Percentiles rank a stretch among this genome's conserved stretches.
phyloP scores from a whole-genome alignment of 192 early-diverging fungal genomes.

The Dimargaris verticillata region DNA sequence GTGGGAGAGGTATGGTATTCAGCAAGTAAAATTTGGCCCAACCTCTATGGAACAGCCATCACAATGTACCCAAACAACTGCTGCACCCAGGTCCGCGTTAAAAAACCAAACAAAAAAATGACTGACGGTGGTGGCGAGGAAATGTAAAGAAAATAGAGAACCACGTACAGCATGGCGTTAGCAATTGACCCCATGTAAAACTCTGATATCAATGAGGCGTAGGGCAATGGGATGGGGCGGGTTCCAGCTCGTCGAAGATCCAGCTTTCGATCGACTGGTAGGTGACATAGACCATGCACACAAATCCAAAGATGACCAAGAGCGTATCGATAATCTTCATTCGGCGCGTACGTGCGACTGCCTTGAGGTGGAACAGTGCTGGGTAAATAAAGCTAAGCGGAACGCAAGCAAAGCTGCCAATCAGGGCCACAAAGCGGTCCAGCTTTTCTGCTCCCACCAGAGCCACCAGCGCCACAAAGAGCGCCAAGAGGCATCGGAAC shows the following conservation, averaged over 20 bases:
- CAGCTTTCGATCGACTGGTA: slow-evolving; percentile 44
- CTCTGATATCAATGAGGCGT: not conserved
- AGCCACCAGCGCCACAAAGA: slow-evolving; percentile 52
- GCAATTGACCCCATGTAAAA: too few species aligned
- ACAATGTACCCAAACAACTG: too few species aligned
- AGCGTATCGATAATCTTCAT: slow-evolving; percentile 36
- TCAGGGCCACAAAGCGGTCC: slow-evolving; percentile 68
- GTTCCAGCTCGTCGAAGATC: slow-evolving; percentile 11
- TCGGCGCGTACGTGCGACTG: slow-evolving; percentile 31
- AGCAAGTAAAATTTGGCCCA: too few species aligned
- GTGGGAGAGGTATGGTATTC: too few species aligned
- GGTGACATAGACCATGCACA: slow-evolving; percentile 69
- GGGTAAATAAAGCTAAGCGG: slow-evolving; percentile 77
- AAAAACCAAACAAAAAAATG: too few species aligned
- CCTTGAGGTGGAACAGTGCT: slow-evolving; percentile 61
- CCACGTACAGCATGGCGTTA: too few species aligned
- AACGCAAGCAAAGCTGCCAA: slow-evolving; percentile 60
- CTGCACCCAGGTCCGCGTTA: too few species aligned
- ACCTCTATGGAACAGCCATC: too few species aligned
- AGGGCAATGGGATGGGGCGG: slow-evolving; percentile 3
- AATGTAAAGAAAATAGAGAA: too few species aligned
- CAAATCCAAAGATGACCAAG: slow-evolving; percentile 45
- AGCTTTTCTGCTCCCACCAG: slow-evolving; percentile 59
- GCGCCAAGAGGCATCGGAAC: slow-evolving; percentile 49
- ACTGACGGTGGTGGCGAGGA: too few species aligned